Evolutionary conservation across 2,329 filamentous ascomycete species (phyloP), one percentile per base, ranked within the genome.

Genomic region (Cyclaneusma minus): DNA sequence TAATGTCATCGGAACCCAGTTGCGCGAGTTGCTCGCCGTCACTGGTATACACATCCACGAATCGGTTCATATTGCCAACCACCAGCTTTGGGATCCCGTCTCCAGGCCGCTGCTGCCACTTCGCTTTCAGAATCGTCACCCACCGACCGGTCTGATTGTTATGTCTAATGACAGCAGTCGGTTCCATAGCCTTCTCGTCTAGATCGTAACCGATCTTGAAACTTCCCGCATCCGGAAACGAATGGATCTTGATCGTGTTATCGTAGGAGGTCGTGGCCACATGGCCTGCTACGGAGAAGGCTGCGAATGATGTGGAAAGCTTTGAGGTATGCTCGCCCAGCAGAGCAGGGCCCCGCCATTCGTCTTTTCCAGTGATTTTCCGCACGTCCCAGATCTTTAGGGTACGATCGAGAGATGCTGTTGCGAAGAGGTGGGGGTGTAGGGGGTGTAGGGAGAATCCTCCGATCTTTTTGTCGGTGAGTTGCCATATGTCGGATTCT

Each of bases 51-150:
- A 98, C 67, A 44, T 98, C 89, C 2, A 95, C 82, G 41, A 94
- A 95, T 2, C 89, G 71, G 46, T 92, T 93, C 89, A 95, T 95
- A 40, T 95, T 98, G 2, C 82, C 89, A 30, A 98, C 87, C 13
- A 72, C 80, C 41, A 98, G 84, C 34, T 87, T 83, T 35, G 92
- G 76, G 4, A 91, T 71, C 6, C 75, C 74, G 31, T 89, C 82
- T 17, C 64, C 56, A 0, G 89, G 87, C 23, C 68, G 64, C 16
- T 68, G 60, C 49, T 98, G 89, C 89, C 89, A 98, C 41, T 93
- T 83, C 0, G 48, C 89, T 64, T 63, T 91, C 46, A 62, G 49
- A 17, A 68, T 93, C 0, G 83, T 92, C 0, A 94, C 84, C 83
- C 83, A 94, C 29, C 85, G 65, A 0, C 87, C 89, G 0, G 85